Percentiles rank a stretch among this genome's conserved stretches.
These are phyloP conservation scores for Pythium folliculosum DNA, from an alignment of 352 stramenopile species.

Conservation along the genomic window DNA sequence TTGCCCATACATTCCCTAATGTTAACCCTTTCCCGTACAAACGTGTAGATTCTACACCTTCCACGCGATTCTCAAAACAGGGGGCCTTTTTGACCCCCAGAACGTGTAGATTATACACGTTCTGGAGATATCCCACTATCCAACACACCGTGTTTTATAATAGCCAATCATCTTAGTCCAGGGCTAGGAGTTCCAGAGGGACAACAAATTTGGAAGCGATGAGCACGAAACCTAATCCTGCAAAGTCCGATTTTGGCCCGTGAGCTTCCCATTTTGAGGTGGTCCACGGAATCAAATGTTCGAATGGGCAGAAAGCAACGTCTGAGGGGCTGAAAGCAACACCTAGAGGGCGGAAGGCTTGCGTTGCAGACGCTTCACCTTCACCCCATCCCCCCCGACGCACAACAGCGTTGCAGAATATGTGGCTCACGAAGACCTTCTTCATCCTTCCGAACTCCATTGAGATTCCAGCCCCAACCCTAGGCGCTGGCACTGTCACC, in stretches of 20 bases:
- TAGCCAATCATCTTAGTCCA: slow-evolving; percentile 1
- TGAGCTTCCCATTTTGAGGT: slow-evolving; percentile 1
- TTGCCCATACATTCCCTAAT: no score
- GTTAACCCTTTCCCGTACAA: slow-evolving; percentile 12
- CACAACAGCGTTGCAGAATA: slow-evolving; percentile 1
- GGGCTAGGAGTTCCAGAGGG: neutral
- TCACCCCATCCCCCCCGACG: neutral
- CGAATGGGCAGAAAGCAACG: slow-evolving; percentile 1
- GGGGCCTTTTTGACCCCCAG: slow-evolving; percentile 7
- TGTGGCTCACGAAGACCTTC: slow-evolving; percentile 1
- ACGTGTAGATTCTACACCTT: slow-evolving; percentile 11
- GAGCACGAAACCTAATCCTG: slow-evolving; percentile 10
- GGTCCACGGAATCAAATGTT: neutral
- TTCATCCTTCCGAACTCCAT: neutral
- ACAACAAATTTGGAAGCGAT: neutral
- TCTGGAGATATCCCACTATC: slow-evolving; percentile 2
- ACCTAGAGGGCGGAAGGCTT: neutral
- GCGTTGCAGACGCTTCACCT: neutral
- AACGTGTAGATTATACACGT: slow-evolving; percentile 16
- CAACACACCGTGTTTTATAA: slow-evolving; percentile 15
- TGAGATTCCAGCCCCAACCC: neutral
- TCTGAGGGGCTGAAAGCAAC: neutral
- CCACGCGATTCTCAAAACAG: slow-evolving; percentile 10
- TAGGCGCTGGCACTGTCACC: slow-evolving; percentile 7
- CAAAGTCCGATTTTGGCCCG: slow-evolving; percentile 7